phyloP scores from a whole-genome alignment of 306 rosid genomes.

The Cicer arietinum region DNA sequence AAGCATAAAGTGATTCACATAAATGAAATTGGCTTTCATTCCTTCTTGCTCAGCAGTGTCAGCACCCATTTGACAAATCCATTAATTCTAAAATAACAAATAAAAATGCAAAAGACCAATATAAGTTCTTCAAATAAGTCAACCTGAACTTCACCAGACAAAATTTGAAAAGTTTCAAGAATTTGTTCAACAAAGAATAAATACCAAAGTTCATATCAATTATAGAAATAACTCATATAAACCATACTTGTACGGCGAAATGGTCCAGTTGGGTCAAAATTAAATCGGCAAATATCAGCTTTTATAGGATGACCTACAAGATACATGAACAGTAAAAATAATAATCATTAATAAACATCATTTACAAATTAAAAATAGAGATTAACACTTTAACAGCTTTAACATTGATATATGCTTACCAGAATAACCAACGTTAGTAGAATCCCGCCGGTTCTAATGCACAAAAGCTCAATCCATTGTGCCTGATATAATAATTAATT shows the following conservation, averaged over 20 bases:
- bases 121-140: slow-evolving; percentile 18
- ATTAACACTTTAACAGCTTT: neutral
- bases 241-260: slow-evolving; percentile 50
- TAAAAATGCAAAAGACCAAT: neutral
- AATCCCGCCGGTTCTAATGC: slow-evolving; percentile 71
- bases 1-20: slow-evolving; percentile 56
- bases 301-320: slow-evolving; percentile 60
- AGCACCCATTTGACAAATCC: slow-evolving; percentile 42
- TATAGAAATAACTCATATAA: slow-evolving; percentile 25
- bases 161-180: slow-evolving; percentile 11
- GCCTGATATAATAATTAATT: slow-evolving; percentile 34
- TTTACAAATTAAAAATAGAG: slow-evolving; percentile 1
- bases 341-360: slow-evolving; percentile 28
- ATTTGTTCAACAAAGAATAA: slow-evolving; percentile 5
- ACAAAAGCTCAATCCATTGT: slow-evolving; percentile 77
- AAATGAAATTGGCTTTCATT: slow-evolving; percentile 56
- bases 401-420: slow-evolving; percentile 56
- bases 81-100: slow-evolving; percentile 40
- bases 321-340: slow-evolving; percentile 26
- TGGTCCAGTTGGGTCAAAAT: slow-evolving; percentile 66
- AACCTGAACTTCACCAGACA: slow-evolving; percentile 9
- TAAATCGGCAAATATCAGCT: slow-evolving; percentile 64
- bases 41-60: slow-evolving; percentile 79
- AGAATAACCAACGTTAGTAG: slow-evolving; percentile 59
- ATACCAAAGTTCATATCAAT: slow-evolving; percentile 30